Conservation (phyloP, 768 basidiomycete species). For the Hortiboletus campestris region DNA sequence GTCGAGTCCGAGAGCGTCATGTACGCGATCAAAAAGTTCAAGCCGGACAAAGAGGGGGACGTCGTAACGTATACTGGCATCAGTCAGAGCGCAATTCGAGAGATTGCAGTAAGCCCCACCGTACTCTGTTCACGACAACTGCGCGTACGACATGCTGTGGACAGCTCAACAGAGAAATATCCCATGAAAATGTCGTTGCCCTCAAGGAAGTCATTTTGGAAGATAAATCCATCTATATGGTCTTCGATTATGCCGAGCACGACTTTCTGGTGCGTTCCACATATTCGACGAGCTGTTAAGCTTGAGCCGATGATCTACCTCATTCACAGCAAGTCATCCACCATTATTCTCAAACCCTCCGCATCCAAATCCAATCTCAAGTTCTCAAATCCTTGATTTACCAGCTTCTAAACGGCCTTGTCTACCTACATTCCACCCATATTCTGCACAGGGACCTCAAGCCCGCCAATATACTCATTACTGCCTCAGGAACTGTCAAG, state of each 20-base stretch:
- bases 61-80: constrained; percentile 94
- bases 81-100: constrained; percentile 94
- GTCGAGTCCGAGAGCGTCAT: constrained; percentile 65
- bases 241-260: constrained; percentile 98
- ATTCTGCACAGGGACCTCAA: constrained; percentile 98
- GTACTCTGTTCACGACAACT: constrained; percentile 14
- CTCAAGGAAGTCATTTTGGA: constrained; percentile 95
- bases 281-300: background rate
- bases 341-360: constrained; percentile 90
- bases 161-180: constrained; percentile 85
- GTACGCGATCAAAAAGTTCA: constrained; percentile 99
- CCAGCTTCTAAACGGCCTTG: constrained; percentile 90
- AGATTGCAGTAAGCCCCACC: constrained; percentile 74
- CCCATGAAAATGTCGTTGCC: constrained; percentile 87
- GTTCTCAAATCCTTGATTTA: constrained; percentile 93
- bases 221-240: constrained; percentile 99
- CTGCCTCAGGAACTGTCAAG: constrained; percentile 83
- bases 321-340: constrained; percentile 90
- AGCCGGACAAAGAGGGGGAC: constrained; percentile 99
- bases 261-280: constrained; percentile 82
- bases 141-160: background rate
- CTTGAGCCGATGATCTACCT: background rate
- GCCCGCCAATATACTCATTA: constrained; percentile 98
- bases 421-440: constrained; percentile 93
- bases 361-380: constrained; percentile 66